Conservation (phyloP, 495 filamentous ascomycete species). For the Viridothelium virens region DNA sequence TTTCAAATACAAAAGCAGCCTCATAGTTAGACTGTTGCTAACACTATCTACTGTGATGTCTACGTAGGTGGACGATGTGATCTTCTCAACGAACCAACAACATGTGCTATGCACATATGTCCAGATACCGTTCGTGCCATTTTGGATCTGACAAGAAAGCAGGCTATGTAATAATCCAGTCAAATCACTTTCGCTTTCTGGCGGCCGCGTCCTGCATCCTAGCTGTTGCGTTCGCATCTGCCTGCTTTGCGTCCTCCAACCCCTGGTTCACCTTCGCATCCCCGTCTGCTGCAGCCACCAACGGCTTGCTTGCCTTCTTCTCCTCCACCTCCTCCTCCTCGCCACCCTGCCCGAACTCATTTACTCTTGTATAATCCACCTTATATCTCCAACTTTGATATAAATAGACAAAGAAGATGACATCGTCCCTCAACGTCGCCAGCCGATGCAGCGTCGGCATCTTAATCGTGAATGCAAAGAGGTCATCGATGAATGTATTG, state of each 20-base stretch:
- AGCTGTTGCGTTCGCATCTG: conserved; percentile 31
- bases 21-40: too few species aligned
- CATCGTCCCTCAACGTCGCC: conserved; percentile 86
- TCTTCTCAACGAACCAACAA: too few species aligned
- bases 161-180: too few species aligned
- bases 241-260: conserved; percentile 23
- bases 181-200: conserved; percentile 19
- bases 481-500: conserved; percentile 73
- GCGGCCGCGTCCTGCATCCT: conserved; percentile 33
- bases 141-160: too few species aligned
- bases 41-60: too few species aligned
- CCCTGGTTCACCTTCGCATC: conserved; percentile 39
- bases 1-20: too few species aligned
- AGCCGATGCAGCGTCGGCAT: conserved; percentile 96
- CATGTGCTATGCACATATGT: too few species aligned
- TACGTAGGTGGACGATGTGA: too few species aligned
- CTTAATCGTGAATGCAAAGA: conserved; percentile 98
- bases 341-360: conserved; percentile 96
- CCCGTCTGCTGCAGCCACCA: conserved; percentile 26
- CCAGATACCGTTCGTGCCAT: too few species aligned
- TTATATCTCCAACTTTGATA: conserved; percentile 93
- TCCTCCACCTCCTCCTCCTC: conserved; percentile 68
- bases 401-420: conserved; percentile 98
- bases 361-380: conserved; percentile 84
- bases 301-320: conserved; percentile 34